phyloP scores from a whole-genome alignment of 306 rosid genomes.

The Echinosophora koreensis region DNA sequence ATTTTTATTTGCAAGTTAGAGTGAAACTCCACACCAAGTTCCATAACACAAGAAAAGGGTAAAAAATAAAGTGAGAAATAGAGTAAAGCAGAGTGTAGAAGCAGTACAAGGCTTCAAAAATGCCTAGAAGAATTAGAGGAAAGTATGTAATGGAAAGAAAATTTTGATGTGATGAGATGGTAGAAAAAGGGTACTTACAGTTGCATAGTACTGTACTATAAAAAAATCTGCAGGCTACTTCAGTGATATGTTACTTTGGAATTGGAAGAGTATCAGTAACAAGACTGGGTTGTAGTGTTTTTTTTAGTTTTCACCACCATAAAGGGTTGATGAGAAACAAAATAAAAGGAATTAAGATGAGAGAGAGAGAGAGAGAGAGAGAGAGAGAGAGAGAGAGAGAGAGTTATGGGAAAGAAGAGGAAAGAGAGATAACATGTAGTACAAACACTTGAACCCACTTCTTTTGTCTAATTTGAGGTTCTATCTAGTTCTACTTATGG shows the following conservation, averaged over 20 bases:
- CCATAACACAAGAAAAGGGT: background rate
- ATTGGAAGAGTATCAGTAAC: conserved; percentile 36
- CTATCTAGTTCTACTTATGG: background rate
- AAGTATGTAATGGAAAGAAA: conserved; percentile 8
- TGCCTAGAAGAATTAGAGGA: conserved; percentile 36
- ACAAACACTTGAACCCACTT: conserved; percentile 52
- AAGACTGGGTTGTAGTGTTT: conserved; percentile 31
- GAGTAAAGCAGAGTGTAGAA: conserved; percentile 17
- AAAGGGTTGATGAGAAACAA: conserved; percentile 40
- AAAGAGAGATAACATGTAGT: conserved; percentile 46
- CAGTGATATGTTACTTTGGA: conserved; percentile 34
- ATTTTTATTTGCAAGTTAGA: conserved; percentile 21
- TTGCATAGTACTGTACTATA: conserved; percentile 44
- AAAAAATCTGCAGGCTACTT: conserved; percentile 46
- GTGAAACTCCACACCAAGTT: background rate
- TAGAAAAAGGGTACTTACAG: conserved; percentile 48
- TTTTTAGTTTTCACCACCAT: conserved; percentile 33
- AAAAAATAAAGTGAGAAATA: background rate
- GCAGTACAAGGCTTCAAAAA: conserved; percentile 33
- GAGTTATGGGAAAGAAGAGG: conserved; percentile 49
- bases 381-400: conserved; percentile 41
- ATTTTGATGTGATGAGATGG: conserved; percentile 34
- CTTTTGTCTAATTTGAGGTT: conserved; percentile 53
- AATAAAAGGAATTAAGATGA: conserved; percentile 50
- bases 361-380: conserved; percentile 43